Evolutionary conservation across 2,329 filamentous ascomycete species (phyloP), one percentile per base, ranked within the genome.

Genomic region (Didymella lethalis): DNA sequence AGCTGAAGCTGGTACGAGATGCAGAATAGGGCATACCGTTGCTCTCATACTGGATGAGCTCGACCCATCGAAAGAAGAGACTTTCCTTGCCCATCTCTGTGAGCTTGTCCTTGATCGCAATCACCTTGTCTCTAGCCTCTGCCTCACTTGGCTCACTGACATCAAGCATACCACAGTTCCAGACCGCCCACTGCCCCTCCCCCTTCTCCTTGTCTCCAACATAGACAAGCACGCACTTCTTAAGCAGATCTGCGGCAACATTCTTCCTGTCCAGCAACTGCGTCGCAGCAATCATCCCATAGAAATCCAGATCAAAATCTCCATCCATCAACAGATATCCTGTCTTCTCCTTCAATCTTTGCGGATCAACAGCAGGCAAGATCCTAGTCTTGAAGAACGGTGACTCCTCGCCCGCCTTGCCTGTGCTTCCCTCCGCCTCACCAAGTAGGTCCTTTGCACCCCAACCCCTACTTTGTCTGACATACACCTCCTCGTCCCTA

Each of bases 41-140:
- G 41, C 91, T 89, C 78, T 97, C 93, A 70, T 88, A 96, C 78
- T 97, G 93, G 48, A 97, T 88, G 72, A 96, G 85, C 80, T 97
- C 93, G 48, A 97, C 91, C 92, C 93, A 97, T 54, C 90, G 87
- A 80, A 91, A 97, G 80, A 97, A 97, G 52, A 97, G 77, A 64
- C 90, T 88, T 76, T 97, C 93, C 78, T 97, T 96, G 43, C 90
- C 92, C 77, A 95, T 83, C 2, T 84, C 84, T 1, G 85, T 84
- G 66, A 97, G 82, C 20, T 88, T 87, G 43, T 95, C 90, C 68
- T 91, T 88, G 75, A 97, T 96, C 2, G 85, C 84, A 62, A 95
- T 86, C 8, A 97, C 88, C 77, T 95, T 92, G 63, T 88, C 85
- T 65, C 88, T 81, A 47, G 85, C 85, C 61, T 88, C 84, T 58